A percentile compares a stretch with the other conserved stretches of the same genome.
These are phyloP conservation scores for Tulasnella sp. DNA, from an alignment of 768 basidiomycete species.

Conservation along the genomic window DNA sequence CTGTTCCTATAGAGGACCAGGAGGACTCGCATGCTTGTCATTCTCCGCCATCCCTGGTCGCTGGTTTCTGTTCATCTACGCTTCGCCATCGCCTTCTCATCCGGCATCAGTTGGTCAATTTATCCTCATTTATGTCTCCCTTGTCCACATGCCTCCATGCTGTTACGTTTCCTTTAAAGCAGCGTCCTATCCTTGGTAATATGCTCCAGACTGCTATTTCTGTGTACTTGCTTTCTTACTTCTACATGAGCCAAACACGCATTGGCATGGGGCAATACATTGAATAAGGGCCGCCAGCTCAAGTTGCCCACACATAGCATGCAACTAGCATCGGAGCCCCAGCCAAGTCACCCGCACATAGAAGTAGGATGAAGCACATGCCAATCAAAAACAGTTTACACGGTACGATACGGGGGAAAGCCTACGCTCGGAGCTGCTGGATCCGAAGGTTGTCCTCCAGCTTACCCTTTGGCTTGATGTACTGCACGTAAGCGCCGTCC, in stretches of 20 bases:
- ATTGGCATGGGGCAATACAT: background rate
- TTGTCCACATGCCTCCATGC: no score
- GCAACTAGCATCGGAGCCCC: background rate
- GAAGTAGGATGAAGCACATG: background rate
- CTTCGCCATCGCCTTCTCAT: no score
- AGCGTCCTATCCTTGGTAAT: no score
- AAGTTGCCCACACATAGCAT: background rate
- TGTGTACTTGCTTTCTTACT: no score
- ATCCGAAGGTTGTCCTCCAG: conserved; percentile 77
- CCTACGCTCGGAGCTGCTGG: conserved; percentile 66
- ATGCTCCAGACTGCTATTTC: no score
- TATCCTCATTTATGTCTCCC: no score
- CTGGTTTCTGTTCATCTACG: no score
- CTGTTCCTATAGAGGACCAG: background rate
- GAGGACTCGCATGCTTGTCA: background rate
- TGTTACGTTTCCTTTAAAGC: no score
- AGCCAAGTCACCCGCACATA: background rate
- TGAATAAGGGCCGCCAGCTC: background rate
- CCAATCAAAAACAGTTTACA: background rate
- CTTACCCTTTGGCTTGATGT: conserved; percentile 78
- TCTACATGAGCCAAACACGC: background rate
- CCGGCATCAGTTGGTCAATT: no score
- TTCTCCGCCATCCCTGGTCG: background rate
- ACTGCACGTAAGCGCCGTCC: conserved; percentile 94
- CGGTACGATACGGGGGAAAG: background rate